phyloP scores from a whole-genome alignment of 2,329 filamentous ascomycete species.

The Dactylella cylindrospora region DNA sequence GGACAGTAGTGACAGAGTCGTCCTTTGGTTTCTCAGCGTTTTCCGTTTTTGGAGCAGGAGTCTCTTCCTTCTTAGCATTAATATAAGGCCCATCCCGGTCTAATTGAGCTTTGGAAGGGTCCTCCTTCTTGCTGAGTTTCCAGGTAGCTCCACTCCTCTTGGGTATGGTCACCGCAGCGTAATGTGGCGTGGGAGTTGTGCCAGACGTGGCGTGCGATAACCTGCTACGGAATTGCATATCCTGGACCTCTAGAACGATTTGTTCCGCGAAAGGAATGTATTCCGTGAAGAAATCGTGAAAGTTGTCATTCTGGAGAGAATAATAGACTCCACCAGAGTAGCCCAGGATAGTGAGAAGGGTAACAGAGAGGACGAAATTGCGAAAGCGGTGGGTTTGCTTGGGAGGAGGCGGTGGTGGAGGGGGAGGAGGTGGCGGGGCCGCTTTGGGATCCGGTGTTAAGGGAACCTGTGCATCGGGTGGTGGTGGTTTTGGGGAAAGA shows the following conservation, averaged over 20 bases:
- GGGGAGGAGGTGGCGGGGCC: conserved; percentile 52
- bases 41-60: background rate
- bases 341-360: conserved; percentile 72
- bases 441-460: conserved; percentile 54
- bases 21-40: background rate
- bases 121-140: conserved; percentile 45
- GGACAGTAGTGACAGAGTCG: conserved; percentile 6
- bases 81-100: conserved; percentile 48
- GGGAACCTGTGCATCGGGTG: conserved; percentile 56
- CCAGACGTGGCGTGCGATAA: conserved; percentile 63
- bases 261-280: conserved; percentile 94
- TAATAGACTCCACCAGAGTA: conserved; percentile 91
- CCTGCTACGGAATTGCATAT: conserved; percentile 84
- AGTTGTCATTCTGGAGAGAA: conserved; percentile 90
- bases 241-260: conserved; percentile 90
- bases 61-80: conserved; percentile 45
- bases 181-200: conserved; percentile 54
- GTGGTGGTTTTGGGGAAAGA: conserved; percentile 50
- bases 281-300: conserved; percentile 99
- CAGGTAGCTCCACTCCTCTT: conserved; percentile 47
- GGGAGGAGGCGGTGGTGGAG: conserved; percentile 56
- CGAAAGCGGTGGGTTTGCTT: conserved; percentile 72
- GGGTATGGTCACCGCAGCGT: conserved; percentile 47
- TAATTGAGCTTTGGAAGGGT: conserved; percentile 44
- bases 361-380: conserved; percentile 73